Evolutionary conservation across 306 rosid species (phyloP).

Genomic region (Rosa persica): DNA sequence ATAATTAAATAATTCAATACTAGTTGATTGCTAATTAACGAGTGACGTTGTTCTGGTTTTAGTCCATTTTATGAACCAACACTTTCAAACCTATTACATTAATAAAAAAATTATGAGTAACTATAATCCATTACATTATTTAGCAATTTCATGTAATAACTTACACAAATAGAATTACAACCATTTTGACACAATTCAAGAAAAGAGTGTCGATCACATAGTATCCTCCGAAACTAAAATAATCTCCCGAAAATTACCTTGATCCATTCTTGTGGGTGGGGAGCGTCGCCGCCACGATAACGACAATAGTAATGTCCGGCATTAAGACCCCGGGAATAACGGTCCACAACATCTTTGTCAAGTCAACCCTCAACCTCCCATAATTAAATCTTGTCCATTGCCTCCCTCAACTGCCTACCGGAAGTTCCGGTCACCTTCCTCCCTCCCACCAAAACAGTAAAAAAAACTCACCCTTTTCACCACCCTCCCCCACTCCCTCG

Average conservation of each 20-base stretch:
- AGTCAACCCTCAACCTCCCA: conserved; percentile 9
- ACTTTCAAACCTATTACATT: no score
- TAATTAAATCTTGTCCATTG: conserved; percentile 24
- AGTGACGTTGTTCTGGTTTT: no score
- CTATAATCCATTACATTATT: no score
- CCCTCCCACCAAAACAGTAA: neutral
- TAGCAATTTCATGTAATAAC: no score
- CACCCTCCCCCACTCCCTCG: neutral
- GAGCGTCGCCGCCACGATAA: neutral
- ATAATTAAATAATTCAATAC: no score
- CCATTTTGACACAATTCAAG: no score
- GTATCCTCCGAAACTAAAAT: neutral
- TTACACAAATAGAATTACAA: no score
- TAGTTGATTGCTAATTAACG: no score
- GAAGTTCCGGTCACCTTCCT: conserved; percentile 23
- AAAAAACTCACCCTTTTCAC: neutral
- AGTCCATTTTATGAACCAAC: no score
- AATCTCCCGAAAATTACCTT: no score
- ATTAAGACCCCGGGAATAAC: conserved; percentile 5
- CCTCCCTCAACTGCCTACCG: conserved; percentile 21
- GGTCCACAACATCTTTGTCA: neutral
- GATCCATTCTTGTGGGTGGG: neutral
- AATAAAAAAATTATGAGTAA: no score
- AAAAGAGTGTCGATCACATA: no score
- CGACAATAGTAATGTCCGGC: neutral